Evolutionary conservation across 1,284 basidiomycete genomes (phyloP).

Genomic region (Apiotrichum laibachii): DNA sequence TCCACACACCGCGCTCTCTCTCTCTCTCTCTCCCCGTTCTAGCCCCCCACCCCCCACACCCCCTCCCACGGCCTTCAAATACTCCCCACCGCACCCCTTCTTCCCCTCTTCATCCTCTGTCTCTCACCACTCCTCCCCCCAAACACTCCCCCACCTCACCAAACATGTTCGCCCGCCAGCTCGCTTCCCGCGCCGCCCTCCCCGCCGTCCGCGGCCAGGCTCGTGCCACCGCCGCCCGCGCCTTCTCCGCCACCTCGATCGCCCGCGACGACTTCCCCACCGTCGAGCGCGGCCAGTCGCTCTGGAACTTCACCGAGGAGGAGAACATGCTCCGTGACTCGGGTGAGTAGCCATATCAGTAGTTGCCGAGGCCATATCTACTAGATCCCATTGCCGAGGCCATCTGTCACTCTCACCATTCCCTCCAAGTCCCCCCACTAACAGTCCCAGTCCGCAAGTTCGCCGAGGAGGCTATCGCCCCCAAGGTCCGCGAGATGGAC

Average conservation of each 20-base stretch:
- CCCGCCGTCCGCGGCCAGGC: slow-evolving; percentile 20
- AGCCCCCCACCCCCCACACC: not conserved
- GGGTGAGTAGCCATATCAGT: slow-evolving; percentile 56
- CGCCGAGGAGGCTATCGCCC: slow-evolving; percentile 81
- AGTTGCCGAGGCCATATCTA: not conserved
- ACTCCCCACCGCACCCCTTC: not conserved
- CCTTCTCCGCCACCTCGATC: slow-evolving; percentile 27
- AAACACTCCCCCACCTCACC: slow-evolving; percentile 1
- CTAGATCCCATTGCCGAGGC: not conserved
- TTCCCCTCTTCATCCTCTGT: not conserved
- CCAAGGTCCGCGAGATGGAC: slow-evolving; percentile 95
- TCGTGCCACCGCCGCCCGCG: slow-evolving; percentile 13
- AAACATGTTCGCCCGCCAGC: slow-evolving; percentile 18
- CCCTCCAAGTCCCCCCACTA: not conserved
- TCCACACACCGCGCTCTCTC: not conserved
- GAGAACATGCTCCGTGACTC: slow-evolving; percentile 86
- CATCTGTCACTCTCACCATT: not conserved
- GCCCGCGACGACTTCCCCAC: slow-evolving; percentile 35
- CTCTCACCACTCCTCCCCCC: not conserved
- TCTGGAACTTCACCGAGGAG: slow-evolving; percentile 83
- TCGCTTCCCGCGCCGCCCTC: slow-evolving; percentile 15
- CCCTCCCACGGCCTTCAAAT: not conserved
- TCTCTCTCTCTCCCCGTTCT: not conserved
- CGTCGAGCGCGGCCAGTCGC: slow-evolving; percentile 46
- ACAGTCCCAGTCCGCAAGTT: slow-evolving; percentile 71